Evolutionary conservation across 192 early-diverging fungal genomes (phyloP).

Genomic region (Phycomyces blakesleeanus): DNA sequence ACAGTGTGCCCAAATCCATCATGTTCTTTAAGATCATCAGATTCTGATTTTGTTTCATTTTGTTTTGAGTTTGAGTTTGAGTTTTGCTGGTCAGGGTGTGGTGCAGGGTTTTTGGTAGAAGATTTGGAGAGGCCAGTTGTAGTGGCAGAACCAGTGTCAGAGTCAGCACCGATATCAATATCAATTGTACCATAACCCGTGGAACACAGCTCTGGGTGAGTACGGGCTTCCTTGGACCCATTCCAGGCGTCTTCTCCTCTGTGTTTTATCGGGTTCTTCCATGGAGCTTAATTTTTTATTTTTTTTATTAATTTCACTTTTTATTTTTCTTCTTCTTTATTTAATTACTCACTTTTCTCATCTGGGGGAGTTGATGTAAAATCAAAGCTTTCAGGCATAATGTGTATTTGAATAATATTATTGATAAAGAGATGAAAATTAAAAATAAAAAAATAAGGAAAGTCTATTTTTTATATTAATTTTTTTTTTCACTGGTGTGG

Average conservation of each 20-base stretch:
- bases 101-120: not conserved
- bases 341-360: not conserved
- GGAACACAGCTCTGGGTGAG: conserved; percentile 3
- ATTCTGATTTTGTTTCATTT: not conserved
- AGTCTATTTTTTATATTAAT: not conserved
- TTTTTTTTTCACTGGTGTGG: not conserved
- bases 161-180: not conserved
- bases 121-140: not conserved
- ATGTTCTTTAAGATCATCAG: not conserved
- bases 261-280: not conserved
- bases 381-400: too few relatives aligned
- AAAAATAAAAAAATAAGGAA: not conserved
- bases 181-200: not conserved
- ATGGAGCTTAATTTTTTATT: not conserved
- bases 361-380: not conserved
- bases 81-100: not conserved
- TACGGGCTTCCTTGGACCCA: not conserved
- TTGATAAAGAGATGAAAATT: not conserved
- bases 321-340: not conserved
- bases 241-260: conserved; percentile 8
- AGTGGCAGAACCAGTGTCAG: not conserved
- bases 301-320: not conserved
- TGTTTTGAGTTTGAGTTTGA: not conserved
- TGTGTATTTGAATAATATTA: not conserved
- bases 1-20: not conserved